Percentiles rank a stretch among this genome's conserved stretches.
Conservation (phyloP, 805 yeast species). For the Sugiyamaella smithiae region DNA sequence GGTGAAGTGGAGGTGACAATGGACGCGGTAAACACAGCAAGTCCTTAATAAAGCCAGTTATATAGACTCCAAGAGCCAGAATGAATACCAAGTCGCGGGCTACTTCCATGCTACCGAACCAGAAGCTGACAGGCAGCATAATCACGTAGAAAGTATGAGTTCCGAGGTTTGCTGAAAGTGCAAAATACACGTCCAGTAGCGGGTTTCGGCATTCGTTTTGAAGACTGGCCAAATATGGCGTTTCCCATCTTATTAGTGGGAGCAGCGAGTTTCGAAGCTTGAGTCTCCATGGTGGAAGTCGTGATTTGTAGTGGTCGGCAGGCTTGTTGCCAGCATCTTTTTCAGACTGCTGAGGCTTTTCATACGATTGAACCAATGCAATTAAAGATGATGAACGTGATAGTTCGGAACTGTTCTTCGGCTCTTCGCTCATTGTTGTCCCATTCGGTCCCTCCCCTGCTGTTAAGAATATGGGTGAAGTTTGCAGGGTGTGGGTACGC, state of each 20-base stretch:
- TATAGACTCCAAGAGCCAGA: conserved; percentile 54
- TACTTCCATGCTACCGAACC: conserved; percentile 64
- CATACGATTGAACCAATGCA: conserved; percentile 24
- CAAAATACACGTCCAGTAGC: conserved; percentile 67
- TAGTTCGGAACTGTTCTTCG: neutral
- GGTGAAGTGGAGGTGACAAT: conserved; percentile 80
- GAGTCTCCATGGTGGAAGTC: conserved; percentile 49
- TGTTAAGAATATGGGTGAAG: too few relatives aligned
- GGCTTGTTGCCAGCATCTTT: conserved; percentile 76
- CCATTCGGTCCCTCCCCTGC: too few relatives aligned
- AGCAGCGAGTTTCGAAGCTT: conserved; percentile 50
- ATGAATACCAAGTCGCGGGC: conserved; percentile 66
- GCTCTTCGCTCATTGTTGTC: neutral
- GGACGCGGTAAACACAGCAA: conserved; percentile 90
- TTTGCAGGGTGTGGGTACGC: too few relatives aligned
- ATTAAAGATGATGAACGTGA: conserved; percentile 23
- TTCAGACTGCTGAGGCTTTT: conserved; percentile 26
- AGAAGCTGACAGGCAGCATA: conserved; percentile 78
- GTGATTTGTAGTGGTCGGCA: conserved; percentile 58
- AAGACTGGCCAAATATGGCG: conserved; percentile 51
- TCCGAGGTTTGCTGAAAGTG: conserved; percentile 85
- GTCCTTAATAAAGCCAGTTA: conserved; percentile 76
- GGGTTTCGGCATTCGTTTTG: conserved; percentile 53
- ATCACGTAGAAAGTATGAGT: conserved; percentile 91
- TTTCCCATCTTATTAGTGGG: conserved; percentile 62